A percentile compares a stretch with the other conserved stretches of the same genome.
phyloP scores from a whole-genome alignment of 352 stramenopile genomes.

The Pythium dissotocum region DNA sequence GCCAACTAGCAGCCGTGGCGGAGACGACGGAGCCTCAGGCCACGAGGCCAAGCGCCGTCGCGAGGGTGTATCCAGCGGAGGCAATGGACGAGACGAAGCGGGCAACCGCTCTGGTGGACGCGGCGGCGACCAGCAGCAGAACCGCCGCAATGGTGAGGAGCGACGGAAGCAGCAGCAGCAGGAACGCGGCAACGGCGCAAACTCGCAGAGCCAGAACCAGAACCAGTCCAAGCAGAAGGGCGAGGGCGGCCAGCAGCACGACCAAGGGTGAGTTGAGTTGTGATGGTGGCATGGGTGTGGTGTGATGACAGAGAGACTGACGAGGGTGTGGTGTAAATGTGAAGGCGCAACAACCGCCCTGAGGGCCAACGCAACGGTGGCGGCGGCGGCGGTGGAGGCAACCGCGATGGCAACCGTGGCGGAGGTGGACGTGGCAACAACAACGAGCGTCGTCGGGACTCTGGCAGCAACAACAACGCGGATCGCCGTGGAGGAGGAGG shows the following conservation, averaged over 20 bases:
- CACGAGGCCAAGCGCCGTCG: constrained; percentile 53
- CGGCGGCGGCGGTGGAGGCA: constrained; percentile 5
- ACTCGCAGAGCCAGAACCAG: constrained; percentile 9
- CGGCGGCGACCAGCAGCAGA: constrained; percentile 20
- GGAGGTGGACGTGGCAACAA: constrained; percentile 12
- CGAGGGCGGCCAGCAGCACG: constrained; percentile 39
- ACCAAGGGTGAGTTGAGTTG: constrained; percentile 47
- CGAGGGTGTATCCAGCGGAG: constrained; percentile 31
- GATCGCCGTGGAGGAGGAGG: constrained; percentile 5
- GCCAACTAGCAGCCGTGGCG: constrained; percentile 1
- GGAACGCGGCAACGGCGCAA: constrained; percentile 11
- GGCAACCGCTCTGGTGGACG: constrained; percentile 11
- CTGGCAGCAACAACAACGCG: constrained; percentile 33
- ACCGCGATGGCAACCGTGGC: constrained; percentile 6
- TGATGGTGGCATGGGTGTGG: background rate
- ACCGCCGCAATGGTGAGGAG: constrained; percentile 48
- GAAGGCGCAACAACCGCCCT: constrained; percentile 44
- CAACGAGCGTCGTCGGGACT: constrained; percentile 34
- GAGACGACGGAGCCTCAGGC: constrained; percentile 16
- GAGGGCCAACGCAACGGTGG: constrained; percentile 15
- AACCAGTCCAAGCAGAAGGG: constrained; percentile 35
- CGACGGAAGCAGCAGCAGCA: constrained; percentile 45
- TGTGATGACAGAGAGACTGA: background rate
- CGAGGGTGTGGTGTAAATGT: background rate
- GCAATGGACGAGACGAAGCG: constrained; percentile 18